Evolutionary conservation across 129 eudicot species (phyloP).

Genomic region (Flaveria ramosissima): DNA sequence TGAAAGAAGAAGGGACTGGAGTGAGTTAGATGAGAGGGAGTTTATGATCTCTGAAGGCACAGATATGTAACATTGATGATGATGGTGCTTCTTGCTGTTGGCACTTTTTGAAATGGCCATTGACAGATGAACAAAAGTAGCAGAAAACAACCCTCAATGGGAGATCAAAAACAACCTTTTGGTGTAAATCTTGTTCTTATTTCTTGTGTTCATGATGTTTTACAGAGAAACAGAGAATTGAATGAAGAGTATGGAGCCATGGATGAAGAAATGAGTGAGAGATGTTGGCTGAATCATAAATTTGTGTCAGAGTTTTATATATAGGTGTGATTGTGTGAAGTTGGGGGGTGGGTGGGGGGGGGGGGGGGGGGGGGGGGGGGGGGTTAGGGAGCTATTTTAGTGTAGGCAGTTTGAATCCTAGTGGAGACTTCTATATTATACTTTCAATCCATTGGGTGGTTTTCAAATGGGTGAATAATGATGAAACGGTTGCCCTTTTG

Average conservation of each 20-base stretch:
- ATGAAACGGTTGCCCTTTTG: conserved; percentile 9
- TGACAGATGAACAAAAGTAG: conserved; percentile 10
- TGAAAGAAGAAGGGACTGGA: conserved; percentile 64
- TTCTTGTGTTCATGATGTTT: conserved; percentile 26
- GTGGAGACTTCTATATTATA: conserved; percentile 20
- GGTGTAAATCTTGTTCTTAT: neutral
- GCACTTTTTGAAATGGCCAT: conserved; percentile 65
- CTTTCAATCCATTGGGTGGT: conserved; percentile 22
- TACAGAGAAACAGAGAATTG: conserved; percentile 18
- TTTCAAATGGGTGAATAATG: conserved; percentile 19
- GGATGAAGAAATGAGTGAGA: conserved; percentile 33
- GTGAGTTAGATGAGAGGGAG: conserved; percentile 73
- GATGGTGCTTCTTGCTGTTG: conserved; percentile 47
- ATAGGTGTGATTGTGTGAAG: conserved; percentile 25
- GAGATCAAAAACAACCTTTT: conserved; percentile 22
- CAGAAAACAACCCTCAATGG: neutral
- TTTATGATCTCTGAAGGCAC: conserved; percentile 76
- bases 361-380: neutral
- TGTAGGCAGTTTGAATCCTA: conserved; percentile 23
- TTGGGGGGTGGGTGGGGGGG: neutral
- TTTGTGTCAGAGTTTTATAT: conserved; percentile 39
- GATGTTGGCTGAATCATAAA: conserved; percentile 31
- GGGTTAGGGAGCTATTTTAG: neutral
- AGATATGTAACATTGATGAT: conserved; percentile 69
- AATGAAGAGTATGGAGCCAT: conserved; percentile 33